Evolutionary conservation across 2,329 filamentous ascomycete genomes (phyloP).

Genomic region (Coleophoma crateriformis): DNA sequence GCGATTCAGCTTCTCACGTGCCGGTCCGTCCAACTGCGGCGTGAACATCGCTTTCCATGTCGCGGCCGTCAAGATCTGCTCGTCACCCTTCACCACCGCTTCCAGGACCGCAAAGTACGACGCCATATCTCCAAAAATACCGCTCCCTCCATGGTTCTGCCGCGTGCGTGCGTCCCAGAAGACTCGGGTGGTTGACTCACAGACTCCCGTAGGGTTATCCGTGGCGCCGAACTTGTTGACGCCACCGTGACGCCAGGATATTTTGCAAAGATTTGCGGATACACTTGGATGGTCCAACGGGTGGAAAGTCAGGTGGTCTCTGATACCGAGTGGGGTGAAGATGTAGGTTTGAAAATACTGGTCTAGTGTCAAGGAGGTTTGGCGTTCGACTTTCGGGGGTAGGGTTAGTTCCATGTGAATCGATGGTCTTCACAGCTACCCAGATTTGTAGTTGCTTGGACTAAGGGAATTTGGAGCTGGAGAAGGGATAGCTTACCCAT

Average conservation of each 20-base stretch:
- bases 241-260: background rate
- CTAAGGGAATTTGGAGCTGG: background rate
- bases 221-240: background rate
- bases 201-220: background rate
- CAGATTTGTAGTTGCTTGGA: too few species aligned
- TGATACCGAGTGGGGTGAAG: conserved; percentile 37
- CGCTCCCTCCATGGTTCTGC: conserved; percentile 25
- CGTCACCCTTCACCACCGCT: conserved; percentile 41
- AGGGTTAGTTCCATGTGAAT: background rate
- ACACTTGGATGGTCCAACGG: conserved; percentile 11
- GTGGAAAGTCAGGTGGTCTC: background rate
- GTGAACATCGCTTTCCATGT: conserved; percentile 39
- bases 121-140: conserved; percentile 24
- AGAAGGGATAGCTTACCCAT: background rate
- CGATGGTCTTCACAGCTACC: too few species aligned
- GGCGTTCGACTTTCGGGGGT: conserved; percentile 30
- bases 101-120: conserved; percentile 37
- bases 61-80: conserved; percentile 33
- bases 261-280: background rate
- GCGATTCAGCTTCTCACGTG: conserved; percentile 18
- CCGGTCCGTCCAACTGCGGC: conserved; percentile 31
- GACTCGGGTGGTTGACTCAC: background rate
- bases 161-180: background rate
- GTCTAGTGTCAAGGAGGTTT: background rate
- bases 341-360: conserved; percentile 40